These are phyloP conservation scores for Sclerotinia sclerotiorum DNA, from an alignment of 2,329 filamentous ascomycete species.

Conservation along the genomic window DNA sequence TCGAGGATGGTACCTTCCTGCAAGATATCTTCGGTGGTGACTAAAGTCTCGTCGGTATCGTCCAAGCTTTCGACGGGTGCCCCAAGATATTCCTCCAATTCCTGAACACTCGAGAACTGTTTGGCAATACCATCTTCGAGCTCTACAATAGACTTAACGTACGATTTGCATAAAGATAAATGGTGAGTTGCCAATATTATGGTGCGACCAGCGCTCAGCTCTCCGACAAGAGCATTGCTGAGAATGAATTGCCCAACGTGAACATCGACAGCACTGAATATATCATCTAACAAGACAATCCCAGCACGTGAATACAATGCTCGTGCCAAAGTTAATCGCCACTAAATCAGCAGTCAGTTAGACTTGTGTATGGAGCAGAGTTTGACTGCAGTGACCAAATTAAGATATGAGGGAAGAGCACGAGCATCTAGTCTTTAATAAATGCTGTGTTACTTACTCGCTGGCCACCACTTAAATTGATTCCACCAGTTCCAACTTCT, in stretches of 20 bases:
- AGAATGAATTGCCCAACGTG: slow-evolving; percentile 77
- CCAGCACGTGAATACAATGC: slow-evolving; percentile 75
- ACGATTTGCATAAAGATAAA: slow-evolving; percentile 65
- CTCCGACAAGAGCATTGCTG: slow-evolving; percentile 69
- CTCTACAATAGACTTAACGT: slow-evolving; percentile 70
- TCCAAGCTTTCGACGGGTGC: slow-evolving; percentile 15
- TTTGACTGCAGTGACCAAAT: background rate
- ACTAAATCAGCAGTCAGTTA: slow-evolving; percentile 47
- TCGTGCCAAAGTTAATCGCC: slow-evolving; percentile 74
- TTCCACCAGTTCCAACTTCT: slow-evolving; percentile 78
- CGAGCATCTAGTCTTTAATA: background rate
- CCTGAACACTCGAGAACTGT: slow-evolving; percentile 18
- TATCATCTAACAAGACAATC: slow-evolving; percentile 77
- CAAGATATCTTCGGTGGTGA: background rate
- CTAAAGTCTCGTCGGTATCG: slow-evolving; percentile 7
- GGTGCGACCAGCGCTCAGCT: slow-evolving; percentile 66
- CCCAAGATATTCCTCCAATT: slow-evolving; percentile 23
- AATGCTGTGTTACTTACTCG: slow-evolving; percentile 3
- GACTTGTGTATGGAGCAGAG: background rate
- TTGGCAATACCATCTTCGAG: slow-evolving; percentile 40
- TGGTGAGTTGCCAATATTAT: slow-evolving; percentile 79
- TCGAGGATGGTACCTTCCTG: background rate
- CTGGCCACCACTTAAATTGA: slow-evolving; percentile 79
- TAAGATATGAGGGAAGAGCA: background rate
- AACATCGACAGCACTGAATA: slow-evolving; percentile 77